Percentiles rank a stretch among this genome's conserved stretches.
Evolutionary conservation across 75 land plant genomes (phyloP).

Genomic region (Cunninghamia lanceolata): DNA sequence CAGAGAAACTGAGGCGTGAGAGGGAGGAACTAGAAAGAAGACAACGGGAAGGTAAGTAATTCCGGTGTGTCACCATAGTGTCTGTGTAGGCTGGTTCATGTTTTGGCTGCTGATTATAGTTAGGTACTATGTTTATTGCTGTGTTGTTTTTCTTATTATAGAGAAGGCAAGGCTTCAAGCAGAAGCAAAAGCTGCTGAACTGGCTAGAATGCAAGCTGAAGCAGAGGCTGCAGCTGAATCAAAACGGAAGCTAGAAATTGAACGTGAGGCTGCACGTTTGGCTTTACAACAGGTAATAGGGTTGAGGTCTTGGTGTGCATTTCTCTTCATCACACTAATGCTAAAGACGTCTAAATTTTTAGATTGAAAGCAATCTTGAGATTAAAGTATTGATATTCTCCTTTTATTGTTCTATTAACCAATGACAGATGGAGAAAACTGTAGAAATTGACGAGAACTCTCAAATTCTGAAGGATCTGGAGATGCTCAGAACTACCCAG

Average conservation of each 20-base stretch:
- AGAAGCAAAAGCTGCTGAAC: constrained; percentile 89
- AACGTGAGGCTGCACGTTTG: constrained; percentile 84
- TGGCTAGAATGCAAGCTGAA: constrained; percentile 64
- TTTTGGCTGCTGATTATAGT: not conserved
- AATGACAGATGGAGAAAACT: constrained; percentile 87
- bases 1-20: constrained; percentile 51
- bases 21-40: constrained; percentile 54
- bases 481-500: constrained; percentile 70
- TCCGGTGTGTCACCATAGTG: not conserved
- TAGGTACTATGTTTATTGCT: not conserved
- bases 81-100: not conserved
- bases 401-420: not conserved
- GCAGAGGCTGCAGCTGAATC: constrained; percentile 82
- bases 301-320: not conserved
- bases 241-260: constrained; percentile 67
- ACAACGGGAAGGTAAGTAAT: constrained; percentile 41
- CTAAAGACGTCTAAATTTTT: not conserved
- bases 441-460: constrained; percentile 81
- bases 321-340: not conserved
- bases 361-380: not conserved
- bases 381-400: not conserved
- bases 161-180: constrained; percentile 88
- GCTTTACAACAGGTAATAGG: constrained; percentile 62
- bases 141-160: constrained; percentile 14
- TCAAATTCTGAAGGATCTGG: constrained; percentile 72